Evolutionary conservation across 805 yeast genomes (phyloP), one percentile per base, ranked within the genome.

Genomic region (Metschnikowia shivogae): DNA sequence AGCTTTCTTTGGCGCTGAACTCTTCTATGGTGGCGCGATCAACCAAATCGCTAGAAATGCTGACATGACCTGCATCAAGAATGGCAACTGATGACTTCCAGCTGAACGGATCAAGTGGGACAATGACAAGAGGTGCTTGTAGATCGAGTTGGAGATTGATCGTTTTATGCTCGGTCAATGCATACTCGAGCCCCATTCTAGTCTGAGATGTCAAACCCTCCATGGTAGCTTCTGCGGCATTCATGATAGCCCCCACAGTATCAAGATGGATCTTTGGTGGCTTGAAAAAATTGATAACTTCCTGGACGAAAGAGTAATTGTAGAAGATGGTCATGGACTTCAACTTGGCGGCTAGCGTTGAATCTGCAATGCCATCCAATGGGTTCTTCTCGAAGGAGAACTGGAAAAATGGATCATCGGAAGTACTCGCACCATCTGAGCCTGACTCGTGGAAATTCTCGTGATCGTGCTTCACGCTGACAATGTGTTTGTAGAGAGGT

Each of bases 1-100:
- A 84, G 48, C 66, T 67, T 6, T 73, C 72, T 58, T 86, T 80
- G 22, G 80, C 71, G 57, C 82, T 87, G 37, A 89, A 78, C 46
- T 81, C 82, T 41, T 82, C 81, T 24, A 89, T 76, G 37, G 78
- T 80, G 3, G 77, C 74, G 52, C 80, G 80, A 38, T 85, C 86
- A 3, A 82, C 93, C 34, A 92, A 73, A 55, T 90, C 93, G 59
- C 96, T 87, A 1, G 72, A 66, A 12, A 93, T 80, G 52, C 89
- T 82, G 20, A 95, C 84, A 62, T 92, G 97, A 59, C 99, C 99
- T 6, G 97, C 97, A 72, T 93, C 98, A 43, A 93, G 73, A 14
- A 93, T 80, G 3, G 90, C 87, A 52, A 96, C 95, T 0, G 97
- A 95, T 0, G 97, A 82, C 34, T 83, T 74, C 81, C 88, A 82